Base-by-base conservation (phyloP, 805 yeast species). In the Pichia ethanolica region DNA sequence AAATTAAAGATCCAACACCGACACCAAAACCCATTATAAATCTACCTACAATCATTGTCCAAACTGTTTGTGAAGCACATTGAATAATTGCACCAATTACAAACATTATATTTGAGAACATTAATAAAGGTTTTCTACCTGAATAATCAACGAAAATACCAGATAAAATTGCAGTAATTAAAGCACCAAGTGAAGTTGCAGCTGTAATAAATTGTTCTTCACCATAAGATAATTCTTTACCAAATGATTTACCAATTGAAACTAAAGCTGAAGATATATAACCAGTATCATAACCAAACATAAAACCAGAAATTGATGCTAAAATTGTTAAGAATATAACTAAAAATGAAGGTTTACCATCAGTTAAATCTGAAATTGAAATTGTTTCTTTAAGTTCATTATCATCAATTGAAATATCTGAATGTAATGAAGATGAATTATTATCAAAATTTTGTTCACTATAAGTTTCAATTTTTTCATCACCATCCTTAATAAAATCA, bases 271-370 rank as follows among this genome's bases (percentile, higher is more conserved):
- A 83, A 4, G 98, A 91, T 39, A 91, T 90, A 68, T 91, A 91
- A 57, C 98, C 98, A 0, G 98, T 91, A 66, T 91, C 99, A 63
- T 91, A 91, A 57, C 99, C 99, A 68, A 91, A 91, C 89, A 91
- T 81, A 68, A 90, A 89, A 1, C 98, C 98, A 0, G 97, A 89
- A 54, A 91, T 83, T 7, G 97, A 89, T 0, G 97, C 81, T 30
- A 82, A 81, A 45, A 82, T 71, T 0, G 96, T 86, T 46, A 89
- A 67, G 30, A 78, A 67, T 27, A 89, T 69, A 45, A 89, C 88
- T 59, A 86, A 68, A 7, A 72, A 67, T 10, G 93, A 75, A 4
- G 87, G 82, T 50, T 68, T 74, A 11, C 76, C 73, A 58, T 74
- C 73, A 48, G 69, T 68, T 65, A 78, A 69, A 0, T 77, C 47